Base-by-base conservation (phyloP, 352 stramenopile species). In the Pythium apleroticum region DNA sequence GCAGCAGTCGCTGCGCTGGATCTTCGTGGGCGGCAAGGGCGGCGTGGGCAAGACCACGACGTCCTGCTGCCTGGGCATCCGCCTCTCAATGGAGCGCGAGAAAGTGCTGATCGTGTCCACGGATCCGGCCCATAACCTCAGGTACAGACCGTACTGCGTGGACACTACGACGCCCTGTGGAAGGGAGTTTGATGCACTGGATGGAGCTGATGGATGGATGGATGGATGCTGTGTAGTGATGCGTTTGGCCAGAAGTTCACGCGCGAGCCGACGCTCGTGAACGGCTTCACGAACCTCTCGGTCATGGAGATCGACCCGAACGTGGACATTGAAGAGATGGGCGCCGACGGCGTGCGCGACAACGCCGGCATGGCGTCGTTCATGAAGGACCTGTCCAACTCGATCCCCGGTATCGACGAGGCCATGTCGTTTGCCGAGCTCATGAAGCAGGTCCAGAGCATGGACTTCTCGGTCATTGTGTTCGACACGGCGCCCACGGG, bases 191-290 rank as follows among this genome's bases (percentile, higher is more conserved):
- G 9, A 6, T 24, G 11, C 19, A 20, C 4, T 46, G 15, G 4
- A 46, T 12, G 17, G 19, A 20, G 39, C 12, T 46, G 39, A 33
- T 11, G 53, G 11, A 48, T 1, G 30, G 50, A 1, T 57, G 19
- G n/a, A n/a, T n/a, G n/a, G n/a, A n/a, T n/a, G n/a, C n/a, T n/a
- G 58, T 45, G 15, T 69, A 97, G 91, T 71, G 97, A 99, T 77
- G 97, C 97, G 19, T 99, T 99, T 80, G 97, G 95, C 7, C 97
- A 99, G 75, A 99, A 99, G 77, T 99, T 99, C 75, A 98, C 94
- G 49, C 90, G 96, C 33, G 95, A 99, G 72, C 98, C 98, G 19
- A 99, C 94, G 31, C 86, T 95, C 11, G 98, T 99, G 58, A 91
- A 99, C 61, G 97, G 97, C 17, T 99, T 99, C 71, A 87, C 90